Base-by-base conservation (phyloP, 202 grass and related monocot species). In the Panicum virgatum region DNA sequence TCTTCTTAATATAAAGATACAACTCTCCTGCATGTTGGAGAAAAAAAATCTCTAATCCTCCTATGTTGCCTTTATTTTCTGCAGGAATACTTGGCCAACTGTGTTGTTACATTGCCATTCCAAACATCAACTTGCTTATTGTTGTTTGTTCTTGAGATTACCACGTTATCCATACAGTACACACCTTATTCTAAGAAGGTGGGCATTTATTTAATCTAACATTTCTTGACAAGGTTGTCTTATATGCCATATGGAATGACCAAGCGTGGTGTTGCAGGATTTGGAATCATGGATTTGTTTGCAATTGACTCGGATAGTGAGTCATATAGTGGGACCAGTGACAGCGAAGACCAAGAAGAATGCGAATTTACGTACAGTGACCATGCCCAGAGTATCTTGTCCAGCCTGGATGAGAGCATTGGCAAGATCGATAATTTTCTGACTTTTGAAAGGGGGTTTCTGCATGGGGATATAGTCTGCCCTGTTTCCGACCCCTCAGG, bases 361-460 rank as follows among this genome's bases (percentile, higher is more conserved):
- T 90, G 89, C 77, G 89, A 96, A 44, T 89, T 79, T 60, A 64
- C 81, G 1, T 97, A 90, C 79, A 67, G 79, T 2, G 77, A 86
- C 37, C 92, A 87, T 84, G 88, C 90, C 14, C 84, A 91, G 56
- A 88, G 70, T 65, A 96, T 98, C 64, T 77, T 99, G 65, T 90
- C 92, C 64, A 88, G 85, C 54, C 89, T 99, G 53, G 96, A 96
- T 16, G 92, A 96, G 77, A 96, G 90, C 83, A 95, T 99, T 29
- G 81, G 38, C 42, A 96, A 93, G 80, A 96, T 99, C 23, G 92
- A 99, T 79, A 84, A 94, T 77, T 96, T 96, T 79, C 85, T 99
- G 79, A 84, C 85, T 69, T 96, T 96, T 52, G 91, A 99, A 77
- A 93, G 93, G 67, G 83, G 82, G 1, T 99, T 94, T 88, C 82